Evolutionary conservation across 805 yeast species (phyloP), one percentile per base, ranked within the genome.

Genomic region (Kodamaea restingae): DNA sequence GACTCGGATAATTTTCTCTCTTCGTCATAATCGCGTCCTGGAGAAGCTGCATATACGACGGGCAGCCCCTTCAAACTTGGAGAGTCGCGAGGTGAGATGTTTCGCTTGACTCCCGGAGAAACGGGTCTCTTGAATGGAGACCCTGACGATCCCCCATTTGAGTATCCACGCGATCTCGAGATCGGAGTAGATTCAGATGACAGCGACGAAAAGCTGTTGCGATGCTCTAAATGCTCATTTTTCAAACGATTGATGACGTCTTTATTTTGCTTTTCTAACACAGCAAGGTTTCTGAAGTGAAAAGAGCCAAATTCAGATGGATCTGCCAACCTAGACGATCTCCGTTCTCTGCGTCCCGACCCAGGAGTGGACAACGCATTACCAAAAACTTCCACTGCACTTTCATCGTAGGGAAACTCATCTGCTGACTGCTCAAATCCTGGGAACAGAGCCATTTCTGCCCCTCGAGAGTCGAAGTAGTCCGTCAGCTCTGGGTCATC

Each of bases 391-490:
- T 52, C 8, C 40, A 27, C 10, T 25, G 28, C 31, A 27, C 31
- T 27, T 17, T 32, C 33, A 41, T 45, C 9, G 36, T 22, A 12
- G 51, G 46, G 3, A 21, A 26, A 5, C 32, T 31, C 21, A 3
- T 30, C 32, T 7, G 9, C 32, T n/a, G 21, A 17, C 20, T 30
- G 20, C 21, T 30, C 32, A 17, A 30, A 30, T 4, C 32, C 53
- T 0, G 84, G 81, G 41, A 85, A 83, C 39, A 74, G 76, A 4
- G 76, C 70, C 52, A 85, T 62, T 8, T 73, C 79, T 0, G 96
- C 98, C 3, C 98, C 98, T 51, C 98, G 76, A 4, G 73, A 49
- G 51, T 93, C 98, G 60, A 91, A 93, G 55, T 93, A 91, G 38
- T 88, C 95, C 0, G 97, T 90, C 35, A 81, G 80, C 51, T 85